Conservation (phyloP, 2,329 filamentous ascomycete genomes). For the Alternaria viburni region DNA sequence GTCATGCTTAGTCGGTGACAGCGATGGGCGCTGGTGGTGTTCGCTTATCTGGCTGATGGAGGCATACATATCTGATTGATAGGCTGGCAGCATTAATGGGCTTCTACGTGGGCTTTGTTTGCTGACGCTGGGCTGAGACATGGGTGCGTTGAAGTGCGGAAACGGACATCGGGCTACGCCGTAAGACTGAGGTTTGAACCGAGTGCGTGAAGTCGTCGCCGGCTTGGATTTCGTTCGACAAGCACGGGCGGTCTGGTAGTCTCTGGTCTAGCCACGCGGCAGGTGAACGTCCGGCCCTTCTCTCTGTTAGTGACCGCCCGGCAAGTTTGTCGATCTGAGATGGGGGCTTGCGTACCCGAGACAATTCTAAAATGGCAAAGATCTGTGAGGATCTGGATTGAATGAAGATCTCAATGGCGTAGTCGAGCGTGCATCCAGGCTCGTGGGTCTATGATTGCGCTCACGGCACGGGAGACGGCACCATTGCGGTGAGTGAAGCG, state of each 20-base stretch:
- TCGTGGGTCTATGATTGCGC: not conserved
- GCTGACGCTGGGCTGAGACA: not conserved
- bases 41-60: not conserved
- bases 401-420: not conserved
- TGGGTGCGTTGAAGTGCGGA: not conserved
- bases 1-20: not conserved
- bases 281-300: not conserved
- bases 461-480: not conserved
- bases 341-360: not conserved
- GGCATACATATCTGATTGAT: not conserved
- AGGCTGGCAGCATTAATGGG: not conserved
- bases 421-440: not conserved
- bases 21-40: not conserved
- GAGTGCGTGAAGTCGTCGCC: not conserved
- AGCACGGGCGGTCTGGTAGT: not conserved
- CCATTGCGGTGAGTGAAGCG: not conserved
- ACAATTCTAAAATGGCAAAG: not conserved
- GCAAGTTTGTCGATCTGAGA: not conserved
- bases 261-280: not conserved
- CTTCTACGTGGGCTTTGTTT: not conserved
- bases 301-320: not conserved
- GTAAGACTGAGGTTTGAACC: not conserved
- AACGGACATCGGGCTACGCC: not conserved
- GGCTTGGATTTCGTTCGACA: not conserved
- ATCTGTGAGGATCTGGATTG: not conserved